Base-by-base conservation (phyloP, 257 asterid species). In the Solanum lycopersicoides region DNA sequence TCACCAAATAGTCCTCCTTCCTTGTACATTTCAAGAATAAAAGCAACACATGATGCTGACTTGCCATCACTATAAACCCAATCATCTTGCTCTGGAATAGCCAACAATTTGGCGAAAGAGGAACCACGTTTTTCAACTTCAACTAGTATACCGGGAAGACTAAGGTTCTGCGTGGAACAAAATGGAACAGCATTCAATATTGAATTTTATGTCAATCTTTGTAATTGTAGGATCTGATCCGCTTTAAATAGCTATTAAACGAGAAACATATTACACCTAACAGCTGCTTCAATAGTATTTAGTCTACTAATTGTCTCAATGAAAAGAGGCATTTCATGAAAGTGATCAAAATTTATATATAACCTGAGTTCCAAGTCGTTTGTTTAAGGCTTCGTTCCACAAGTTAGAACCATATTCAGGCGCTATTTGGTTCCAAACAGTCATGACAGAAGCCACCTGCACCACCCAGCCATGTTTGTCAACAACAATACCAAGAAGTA, bases 301-400 rank as follows among this genome's bases (percentile, higher is more conserved):
- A 4, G 85, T 30, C 85, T 18, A 50, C 68, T 80, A 80, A 15
- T 80, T 50, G 69, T 20, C 44, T 30, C 69, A 30, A 50, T 3
- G 1, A 18, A 47, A 18, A 47, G 68, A 84, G 85, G 66, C 25
- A 16, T 53, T 86, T 73, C 39, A 87, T 12, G 45, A 60, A 53
- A 56, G 41, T 39, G 83, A 76, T 25, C 9, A 21, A 68, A 66
- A 85, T 23, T 25, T 72, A 86, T 72, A 86, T 68, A 86, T 86
- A 83, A 96, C 99, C 99, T 94, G 83, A 91, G 98, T 95, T 88
- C 98, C 98, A 66, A 96, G 97, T 59, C 98, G 95, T 87, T 92
- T 95, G 94, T 96, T 96, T 92, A 96, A 88, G 87, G 99, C 98
- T 94, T 96, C 99, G 86, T 86, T 94, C 99, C 98, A 96, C 96